phyloP scores from a whole-genome alignment of 495 filamentous ascomycete genomes.

The Penicillium roqueforti region DNA sequence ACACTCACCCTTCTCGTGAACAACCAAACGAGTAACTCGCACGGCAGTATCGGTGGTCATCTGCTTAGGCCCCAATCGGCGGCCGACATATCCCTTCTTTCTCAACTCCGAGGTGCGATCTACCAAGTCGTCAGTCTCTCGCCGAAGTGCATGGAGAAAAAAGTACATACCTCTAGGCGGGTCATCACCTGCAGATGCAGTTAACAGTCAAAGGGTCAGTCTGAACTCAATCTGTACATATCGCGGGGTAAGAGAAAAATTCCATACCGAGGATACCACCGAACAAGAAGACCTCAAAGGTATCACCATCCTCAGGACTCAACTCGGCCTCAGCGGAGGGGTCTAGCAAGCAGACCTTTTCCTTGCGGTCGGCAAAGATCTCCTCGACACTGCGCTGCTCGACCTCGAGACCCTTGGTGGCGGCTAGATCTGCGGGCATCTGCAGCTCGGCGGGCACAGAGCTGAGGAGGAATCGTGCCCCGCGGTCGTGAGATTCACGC shows the following conservation, averaged over 20 bases:
- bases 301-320: slow-evolving; percentile 72
- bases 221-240: slow-evolving; percentile 14
- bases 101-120: slow-evolving; percentile 91
- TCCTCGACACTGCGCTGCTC: slow-evolving; percentile 73
- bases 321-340: slow-evolving; percentile 76
- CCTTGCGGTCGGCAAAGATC: slow-evolving; percentile 61
- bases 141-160: background rate
- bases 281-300: slow-evolving; percentile 89
- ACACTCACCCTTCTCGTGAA: slow-evolving; percentile 68
- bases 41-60: slow-evolving; percentile 99
- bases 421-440: slow-evolving; percentile 58
- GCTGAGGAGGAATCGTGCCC: slow-evolving; percentile 76
- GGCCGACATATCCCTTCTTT: slow-evolving; percentile 85
- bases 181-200: slow-evolving; percentile 67
- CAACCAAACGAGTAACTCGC: slow-evolving; percentile 82
- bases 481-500: slow-evolving; percentile 63
- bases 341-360: slow-evolving; percentile 82
- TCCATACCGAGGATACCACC: slow-evolving; percentile 87
- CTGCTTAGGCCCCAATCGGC: slow-evolving; percentile 85
- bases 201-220: slow-evolving; percentile 1
- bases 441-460: slow-evolving; percentile 67
- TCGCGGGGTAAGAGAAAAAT: slow-evolving; percentile 4
- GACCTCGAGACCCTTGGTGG: slow-evolving; percentile 57
- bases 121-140: slow-evolving; percentile 29
- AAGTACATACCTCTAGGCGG: slow-evolving; percentile 76